phyloP scores from a whole-genome alignment of 176 grass and related monocot species.

The Themeda triandra region DNA sequence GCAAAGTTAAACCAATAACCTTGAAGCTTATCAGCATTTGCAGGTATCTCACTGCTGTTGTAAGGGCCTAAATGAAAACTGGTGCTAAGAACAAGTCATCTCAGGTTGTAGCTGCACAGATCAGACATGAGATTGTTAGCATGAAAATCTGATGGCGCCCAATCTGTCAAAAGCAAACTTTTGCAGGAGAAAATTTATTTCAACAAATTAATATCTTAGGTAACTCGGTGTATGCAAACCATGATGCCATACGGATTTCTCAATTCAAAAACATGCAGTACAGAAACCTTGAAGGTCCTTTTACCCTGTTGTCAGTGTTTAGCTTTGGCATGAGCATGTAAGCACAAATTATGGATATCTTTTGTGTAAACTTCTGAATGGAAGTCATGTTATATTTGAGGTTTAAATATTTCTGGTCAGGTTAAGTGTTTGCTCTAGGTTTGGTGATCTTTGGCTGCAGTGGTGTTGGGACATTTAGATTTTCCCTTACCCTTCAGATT shows the following conservation, averaged over 20 bases:
- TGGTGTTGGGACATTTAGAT: neutral
- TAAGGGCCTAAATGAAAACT: neutral
- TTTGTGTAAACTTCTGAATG: neutral
- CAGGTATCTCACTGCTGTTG: slow-evolving; percentile 5
- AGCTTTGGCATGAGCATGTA: neutral
- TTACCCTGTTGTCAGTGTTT: neutral
- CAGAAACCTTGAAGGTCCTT: neutral
- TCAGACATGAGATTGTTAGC: slow-evolving; percentile 18
- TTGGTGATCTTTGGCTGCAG: neutral
- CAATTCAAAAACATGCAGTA: neutral
- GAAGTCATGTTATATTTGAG: neutral
- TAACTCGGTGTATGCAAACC: neutral
- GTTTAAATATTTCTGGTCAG: neutral
- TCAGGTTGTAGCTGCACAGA: slow-evolving; percentile 21
- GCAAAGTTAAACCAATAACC: neutral
- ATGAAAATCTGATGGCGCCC: neutral
- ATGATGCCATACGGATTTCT: neutral
- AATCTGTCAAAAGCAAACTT: slow-evolving; percentile 3
- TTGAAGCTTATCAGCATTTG: slow-evolving; percentile 35
- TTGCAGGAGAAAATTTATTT: slow-evolving; percentile 1
- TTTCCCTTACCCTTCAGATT: neutral
- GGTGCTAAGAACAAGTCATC: slow-evolving; percentile 10
- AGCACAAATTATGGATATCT: neutral
- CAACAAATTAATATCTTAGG: neutral
- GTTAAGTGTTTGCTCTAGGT: neutral